Evolutionary conservation across 2,329 filamentous ascomycete species (phyloP).

Genomic region (Cladosporium sp.): DNA sequence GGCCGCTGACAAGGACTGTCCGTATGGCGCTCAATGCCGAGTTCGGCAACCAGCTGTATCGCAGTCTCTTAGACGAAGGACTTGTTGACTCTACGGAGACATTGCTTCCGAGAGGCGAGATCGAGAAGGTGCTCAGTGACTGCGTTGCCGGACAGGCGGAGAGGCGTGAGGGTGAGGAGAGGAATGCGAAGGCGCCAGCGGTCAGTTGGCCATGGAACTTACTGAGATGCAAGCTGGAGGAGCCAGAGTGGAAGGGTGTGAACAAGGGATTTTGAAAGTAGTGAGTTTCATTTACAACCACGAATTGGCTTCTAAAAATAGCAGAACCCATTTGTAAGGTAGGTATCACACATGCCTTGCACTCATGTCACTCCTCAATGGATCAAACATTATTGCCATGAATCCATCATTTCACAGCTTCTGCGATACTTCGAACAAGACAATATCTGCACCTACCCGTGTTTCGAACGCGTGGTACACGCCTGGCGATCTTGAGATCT

Average conservation of each 20-base stretch:
- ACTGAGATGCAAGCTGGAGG: conserved; percentile 22
- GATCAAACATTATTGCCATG: not conserved
- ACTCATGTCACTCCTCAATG: not conserved
- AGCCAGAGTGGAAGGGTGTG: conserved; percentile 29
- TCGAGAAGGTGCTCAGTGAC: conserved; percentile 48
- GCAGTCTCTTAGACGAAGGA: conserved; percentile 25
- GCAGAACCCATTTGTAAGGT: not conserved
- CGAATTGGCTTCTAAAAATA: not conserved
- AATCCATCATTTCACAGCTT: not conserved
- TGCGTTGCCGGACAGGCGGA: conserved; percentile 43
- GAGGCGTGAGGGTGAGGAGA: conserved; percentile 32
- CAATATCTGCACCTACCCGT: not conserved
- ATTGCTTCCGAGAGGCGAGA: conserved; percentile 37
- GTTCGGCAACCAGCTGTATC: conserved; percentile 31
- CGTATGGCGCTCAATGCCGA: conserved; percentile 42
- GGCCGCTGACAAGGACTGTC: conserved; percentile 40
- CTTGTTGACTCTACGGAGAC: conserved; percentile 30
- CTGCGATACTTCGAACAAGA: not conserved
- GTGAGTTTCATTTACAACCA: not conserved
- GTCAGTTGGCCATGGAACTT: conserved; percentile 30
- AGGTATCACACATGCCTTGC: not conserved
- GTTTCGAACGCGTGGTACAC: not conserved
- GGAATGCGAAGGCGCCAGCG: conserved; percentile 41
- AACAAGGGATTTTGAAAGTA: conserved; percentile 30
- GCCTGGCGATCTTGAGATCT: not conserved